Conservation (phyloP, 2,329 filamentous ascomycete genomes). For the Fusarium algeriense region DNA sequence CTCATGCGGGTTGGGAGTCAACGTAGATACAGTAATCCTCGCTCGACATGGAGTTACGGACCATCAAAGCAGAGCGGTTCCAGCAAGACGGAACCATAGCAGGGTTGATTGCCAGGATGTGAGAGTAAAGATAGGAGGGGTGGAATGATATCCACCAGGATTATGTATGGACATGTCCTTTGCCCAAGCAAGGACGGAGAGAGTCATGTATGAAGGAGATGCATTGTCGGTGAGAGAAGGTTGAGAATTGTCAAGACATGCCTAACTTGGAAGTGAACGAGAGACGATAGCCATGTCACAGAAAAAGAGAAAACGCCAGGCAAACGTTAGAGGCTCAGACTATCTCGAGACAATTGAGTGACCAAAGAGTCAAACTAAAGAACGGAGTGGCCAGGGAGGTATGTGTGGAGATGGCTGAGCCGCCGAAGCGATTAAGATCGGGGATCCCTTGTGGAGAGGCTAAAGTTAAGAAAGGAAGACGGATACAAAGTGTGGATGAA, state of each 20-base stretch:
- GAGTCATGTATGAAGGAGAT: slow-evolving; percentile 6
- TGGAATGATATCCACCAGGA: slow-evolving; percentile 33
- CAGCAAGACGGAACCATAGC: slow-evolving; percentile 41
- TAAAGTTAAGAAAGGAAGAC: slow-evolving; percentile 12
- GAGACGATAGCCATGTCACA: slow-evolving; percentile 23
- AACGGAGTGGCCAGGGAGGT: slow-evolving; percentile 5
- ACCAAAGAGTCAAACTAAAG: slow-evolving; percentile 13
- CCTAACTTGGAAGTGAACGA: not conserved
- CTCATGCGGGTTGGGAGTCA: slow-evolving; percentile 37
- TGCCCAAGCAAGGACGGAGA: slow-evolving; percentile 1
- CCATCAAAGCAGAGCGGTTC: slow-evolving; percentile 32
- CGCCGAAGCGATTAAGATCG: slow-evolving; percentile 31
- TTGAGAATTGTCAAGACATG: not conserved
- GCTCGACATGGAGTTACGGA: slow-evolving; percentile 37
- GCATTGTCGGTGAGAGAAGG: slow-evolving; percentile 1
- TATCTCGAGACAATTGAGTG: slow-evolving; percentile 29
- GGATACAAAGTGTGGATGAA: slow-evolving; percentile 36
- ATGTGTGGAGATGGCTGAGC: slow-evolving; percentile 37
- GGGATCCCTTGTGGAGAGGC: slow-evolving; percentile 32
- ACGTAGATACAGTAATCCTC: slow-evolving; percentile 25
- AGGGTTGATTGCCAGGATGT: slow-evolving; percentile 38
- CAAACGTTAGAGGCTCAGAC: slow-evolving; percentile 21
- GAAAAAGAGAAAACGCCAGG: not conserved
- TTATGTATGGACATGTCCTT: slow-evolving; percentile 32
- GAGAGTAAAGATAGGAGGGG: slow-evolving; percentile 24